phyloP scores from a whole-genome alignment of 805 yeast species.

The Saturnispora besseyi region DNA sequence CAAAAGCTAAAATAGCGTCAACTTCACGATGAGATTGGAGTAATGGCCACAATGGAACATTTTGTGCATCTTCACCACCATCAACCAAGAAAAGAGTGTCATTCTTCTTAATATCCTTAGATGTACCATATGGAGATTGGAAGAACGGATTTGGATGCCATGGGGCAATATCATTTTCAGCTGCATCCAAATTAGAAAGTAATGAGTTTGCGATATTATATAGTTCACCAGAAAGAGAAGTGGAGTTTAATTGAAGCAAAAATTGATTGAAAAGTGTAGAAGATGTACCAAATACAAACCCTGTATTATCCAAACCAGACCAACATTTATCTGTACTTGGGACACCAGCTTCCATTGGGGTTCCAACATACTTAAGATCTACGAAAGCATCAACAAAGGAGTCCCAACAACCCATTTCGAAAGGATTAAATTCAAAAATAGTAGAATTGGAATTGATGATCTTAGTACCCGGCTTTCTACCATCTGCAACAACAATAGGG shows the following conservation, averaged over 20 bases:
- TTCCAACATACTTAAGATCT: constrained; percentile 61
- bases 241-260: constrained; percentile 46
- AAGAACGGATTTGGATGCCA: constrained; percentile 67
- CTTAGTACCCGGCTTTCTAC: constrained; percentile 52
- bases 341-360: constrained; percentile 54
- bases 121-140: constrained; percentile 32
- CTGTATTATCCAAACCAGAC: constrained; percentile 71
- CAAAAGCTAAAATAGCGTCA: constrained; percentile 58
- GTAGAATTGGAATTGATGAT: constrained; percentile 62
- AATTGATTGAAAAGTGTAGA: constrained; percentile 71
- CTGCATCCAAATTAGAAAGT: constrained; percentile 33
- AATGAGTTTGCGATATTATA: constrained; percentile 37
- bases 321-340: constrained; percentile 36
- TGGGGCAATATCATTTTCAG: constrained; percentile 59
- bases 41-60: constrained; percentile 60
- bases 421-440: constrained; percentile 53
- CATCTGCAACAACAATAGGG: constrained; percentile 59
- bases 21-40: constrained; percentile 51
- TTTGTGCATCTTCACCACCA: constrained; percentile 74
- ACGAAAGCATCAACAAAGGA: constrained; percentile 58
- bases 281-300: constrained; percentile 76
- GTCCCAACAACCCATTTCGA: constrained; percentile 84
- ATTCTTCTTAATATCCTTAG: constrained; percentile 31
- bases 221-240: constrained; percentile 40
- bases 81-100: constrained; percentile 52